Base-by-base conservation (phyloP, 73 alveolate genomes). In the Breviolum minutum region DNA sequence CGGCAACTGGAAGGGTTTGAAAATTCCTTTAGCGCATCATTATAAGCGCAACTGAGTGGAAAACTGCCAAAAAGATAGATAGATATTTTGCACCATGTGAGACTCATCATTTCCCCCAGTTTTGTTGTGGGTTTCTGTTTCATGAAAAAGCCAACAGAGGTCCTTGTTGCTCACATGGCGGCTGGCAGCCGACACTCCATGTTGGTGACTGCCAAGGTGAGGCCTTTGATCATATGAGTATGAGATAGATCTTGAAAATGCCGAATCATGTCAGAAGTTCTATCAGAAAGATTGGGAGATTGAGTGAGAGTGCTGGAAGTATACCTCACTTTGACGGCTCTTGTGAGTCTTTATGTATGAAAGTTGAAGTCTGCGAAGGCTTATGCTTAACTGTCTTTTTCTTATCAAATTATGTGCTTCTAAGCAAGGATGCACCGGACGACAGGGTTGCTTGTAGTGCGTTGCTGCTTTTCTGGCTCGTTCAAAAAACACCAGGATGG, bases 141-240 rank as follows among this genome's bases (percentile, higher is more conserved):
- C 20, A 10, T 54, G 7, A 24, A 22, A 22, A 22, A 22, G 19
- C 29, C 63, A 32, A 11, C 69, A 13, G 70, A 90, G 97, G 97
- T 54, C 54, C 81, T 90, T 74, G 88, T 90, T 16, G 97, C 97
- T 32, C 97, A 90, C 66, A 90, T 90, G 97, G 97, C 97, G 5
- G 97, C 88, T 17, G 97, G 97, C 26, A 73, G 97, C 88, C 73
- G 85, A 66, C 97, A 90, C 73, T 90, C 97, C 88, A 70, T 90
- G 88, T 60, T 90, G 63, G 97, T 90, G 64, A 90, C 74, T n/a
- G 97, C 97, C 87, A 90, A 90, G 97, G 97, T 61, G 48, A 13
- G 63, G 54, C n/a, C 71, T 13, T 24, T 32, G 73, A 40, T 40
- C 54, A 40, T 40, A 40, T 40, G 77, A 68, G 24, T 40, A 40